phyloP scores from a whole-genome alignment of 2,329 filamentous ascomycete species.

The Didymella glomerata region DNA sequence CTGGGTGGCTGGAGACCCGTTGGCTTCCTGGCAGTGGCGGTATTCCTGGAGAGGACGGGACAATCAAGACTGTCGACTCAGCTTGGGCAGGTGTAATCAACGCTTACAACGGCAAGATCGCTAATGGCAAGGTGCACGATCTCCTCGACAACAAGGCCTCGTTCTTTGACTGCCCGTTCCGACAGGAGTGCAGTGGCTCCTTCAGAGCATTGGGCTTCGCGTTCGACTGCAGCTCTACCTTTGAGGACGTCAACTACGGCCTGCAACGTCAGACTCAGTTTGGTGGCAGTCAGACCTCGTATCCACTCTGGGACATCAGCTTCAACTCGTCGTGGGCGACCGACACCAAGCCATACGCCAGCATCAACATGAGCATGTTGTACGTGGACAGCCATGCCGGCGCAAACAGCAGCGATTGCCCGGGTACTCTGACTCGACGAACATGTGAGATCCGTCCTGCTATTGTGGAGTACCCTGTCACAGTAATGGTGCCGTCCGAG shows the following conservation, averaged over 20 bases:
- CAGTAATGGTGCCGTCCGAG: slow-evolving; percentile 34
- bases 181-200: slow-evolving; percentile 32
- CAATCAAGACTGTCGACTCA: slow-evolving; percentile 31
- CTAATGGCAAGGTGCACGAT: slow-evolving; percentile 37
- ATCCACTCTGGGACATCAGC: slow-evolving; percentile 30
- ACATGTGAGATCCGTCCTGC: slow-evolving; percentile 32
- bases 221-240: slow-evolving; percentile 27
- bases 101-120: slow-evolving; percentile 35
- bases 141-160: slow-evolving; percentile 20
- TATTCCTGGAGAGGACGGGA: slow-evolving; percentile 28
- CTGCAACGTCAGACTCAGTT: slow-evolving; percentile 20
- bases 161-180: slow-evolving; percentile 33
- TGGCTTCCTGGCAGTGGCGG: slow-evolving; percentile 32
- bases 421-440: slow-evolving; percentile 26
- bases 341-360: slow-evolving; percentile 26
- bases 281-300: slow-evolving; percentile 12
- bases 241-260: slow-evolving; percentile 31
- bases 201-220: slow-evolving; percentile 30
- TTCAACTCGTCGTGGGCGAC: slow-evolving; percentile 27
- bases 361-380: slow-evolving; percentile 29
- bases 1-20: slow-evolving; percentile 30
- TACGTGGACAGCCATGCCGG: slow-evolving; percentile 32
- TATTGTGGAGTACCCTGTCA: slow-evolving; percentile 33
- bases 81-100: slow-evolving; percentile 32
- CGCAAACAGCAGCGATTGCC: slow-evolving; percentile 21